phyloP scores from a whole-genome alignment of 345 rosid species.

The Corchorus capsularis region DNA sequence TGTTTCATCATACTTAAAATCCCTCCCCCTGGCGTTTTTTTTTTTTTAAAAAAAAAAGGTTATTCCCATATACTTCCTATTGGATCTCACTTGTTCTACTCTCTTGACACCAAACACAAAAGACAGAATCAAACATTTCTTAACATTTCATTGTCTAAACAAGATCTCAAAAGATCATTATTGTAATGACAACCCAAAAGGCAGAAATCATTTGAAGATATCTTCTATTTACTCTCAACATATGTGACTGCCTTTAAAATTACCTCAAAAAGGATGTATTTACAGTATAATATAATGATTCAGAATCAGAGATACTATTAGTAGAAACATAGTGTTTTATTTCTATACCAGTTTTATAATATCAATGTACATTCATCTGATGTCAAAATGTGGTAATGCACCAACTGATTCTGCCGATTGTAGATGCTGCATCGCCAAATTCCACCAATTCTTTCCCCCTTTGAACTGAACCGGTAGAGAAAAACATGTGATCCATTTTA shows the following conservation, averaged over 20 bases:
- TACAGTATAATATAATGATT: constrained; percentile 2
- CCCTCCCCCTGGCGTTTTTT: too few relatives aligned
- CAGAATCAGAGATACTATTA: not conserved
- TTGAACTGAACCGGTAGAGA: not conserved
- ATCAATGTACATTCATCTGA: not conserved
- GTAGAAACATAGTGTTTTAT: not conserved
- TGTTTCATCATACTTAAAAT: too few relatives aligned
- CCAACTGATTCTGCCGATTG: not conserved
- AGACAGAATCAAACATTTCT: too few relatives aligned
- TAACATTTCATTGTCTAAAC: too few relatives aligned
- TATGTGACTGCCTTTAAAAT: not conserved
- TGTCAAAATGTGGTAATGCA: constrained; percentile 4
- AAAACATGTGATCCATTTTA: not conserved
- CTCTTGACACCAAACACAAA: too few relatives aligned
- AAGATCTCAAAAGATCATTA: too few relatives aligned
- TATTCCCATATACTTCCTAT: too few relatives aligned
- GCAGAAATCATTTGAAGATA: not conserved
- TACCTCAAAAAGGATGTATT: not conserved
- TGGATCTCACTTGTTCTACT: too few relatives aligned
- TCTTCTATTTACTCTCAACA: too few relatives aligned
- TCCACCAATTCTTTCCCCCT: not conserved
- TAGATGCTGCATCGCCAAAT: not conserved
- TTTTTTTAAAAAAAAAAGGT: too few relatives aligned
- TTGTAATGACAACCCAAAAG: too few relatives aligned
- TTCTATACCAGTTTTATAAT: not conserved